phyloP scores from a whole-genome alignment of 768 basidiomycete genomes.

The Psilocybe sp. region DNA sequence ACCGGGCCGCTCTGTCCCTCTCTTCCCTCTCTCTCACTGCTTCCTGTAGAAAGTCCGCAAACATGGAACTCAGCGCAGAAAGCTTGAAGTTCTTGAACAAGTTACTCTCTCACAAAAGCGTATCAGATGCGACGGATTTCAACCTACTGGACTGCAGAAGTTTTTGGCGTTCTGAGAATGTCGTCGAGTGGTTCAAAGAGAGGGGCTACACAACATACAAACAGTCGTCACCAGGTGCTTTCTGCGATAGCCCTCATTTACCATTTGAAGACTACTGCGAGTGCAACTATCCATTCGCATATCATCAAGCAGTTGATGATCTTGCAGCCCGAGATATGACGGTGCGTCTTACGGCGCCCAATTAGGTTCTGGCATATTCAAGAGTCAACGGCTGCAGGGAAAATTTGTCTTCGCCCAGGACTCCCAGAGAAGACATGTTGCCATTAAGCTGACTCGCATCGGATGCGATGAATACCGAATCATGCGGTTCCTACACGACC shows the following conservation, averaged over 20 bases:
- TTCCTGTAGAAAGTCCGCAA: no score
- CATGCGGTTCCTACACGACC: slow-evolving; percentile 13
- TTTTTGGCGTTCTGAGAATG: no score
- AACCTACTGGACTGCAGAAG: no score
- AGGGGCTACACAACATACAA: no score
- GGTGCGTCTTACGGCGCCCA: background rate
- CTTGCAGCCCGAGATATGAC: background rate
- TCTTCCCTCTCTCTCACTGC: no score
- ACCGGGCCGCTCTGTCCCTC: no score
- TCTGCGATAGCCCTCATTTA: background rate
- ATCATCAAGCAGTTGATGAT: background rate
- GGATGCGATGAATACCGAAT: slow-evolving; percentile 22
- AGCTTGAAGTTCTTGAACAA: no score
- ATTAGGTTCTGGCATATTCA: background rate
- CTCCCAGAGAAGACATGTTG: slow-evolving; percentile 18
- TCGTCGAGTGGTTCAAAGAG: no score
- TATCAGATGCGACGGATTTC: no score
- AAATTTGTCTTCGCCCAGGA: slow-evolving; percentile 20
- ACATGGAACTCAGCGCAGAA: no score
- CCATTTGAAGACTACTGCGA: slow-evolving; percentile 1
- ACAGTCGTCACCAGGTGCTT: no score
- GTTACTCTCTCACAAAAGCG: no score
- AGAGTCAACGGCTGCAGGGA: background rate
- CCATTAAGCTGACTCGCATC: slow-evolving; percentile 21
- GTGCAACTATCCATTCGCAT: slow-evolving; percentile 7